These are phyloP conservation scores for Pigoraptor vietnamica DNA, from an alignment of 78 protist species.

Conservation along the genomic window DNA sequence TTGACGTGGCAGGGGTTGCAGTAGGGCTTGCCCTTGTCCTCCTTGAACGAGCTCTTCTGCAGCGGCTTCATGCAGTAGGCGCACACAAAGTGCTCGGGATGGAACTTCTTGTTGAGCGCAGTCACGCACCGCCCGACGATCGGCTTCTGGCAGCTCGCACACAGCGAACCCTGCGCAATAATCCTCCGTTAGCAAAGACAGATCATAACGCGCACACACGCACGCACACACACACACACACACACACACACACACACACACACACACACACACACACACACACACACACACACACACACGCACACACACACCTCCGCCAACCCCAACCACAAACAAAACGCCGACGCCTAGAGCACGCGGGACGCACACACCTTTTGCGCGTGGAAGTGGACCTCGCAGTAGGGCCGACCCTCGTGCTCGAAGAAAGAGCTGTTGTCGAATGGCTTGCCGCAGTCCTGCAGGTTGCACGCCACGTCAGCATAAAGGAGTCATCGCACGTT, in stretches of 20 bases:
- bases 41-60: neutral
- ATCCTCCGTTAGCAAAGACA: neutral
- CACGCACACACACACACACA: too few relatives aligned
- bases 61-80: slow-evolving; percentile 28
- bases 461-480: too few relatives aligned
- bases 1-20: slow-evolving; percentile 19
- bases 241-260: neutral
- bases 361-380: neutral
- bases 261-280: too few relatives aligned
- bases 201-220: too few relatives aligned
- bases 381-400: slow-evolving; percentile 33
- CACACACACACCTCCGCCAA: too few relatives aligned
- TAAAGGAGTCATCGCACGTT: neutral
- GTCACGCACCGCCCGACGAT: slow-evolving; percentile 36
- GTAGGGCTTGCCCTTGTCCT: neutral
- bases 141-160: slow-evolving; percentile 30
- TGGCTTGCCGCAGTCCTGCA: neutral
- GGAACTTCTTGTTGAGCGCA: slow-evolving; percentile 27
- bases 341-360: too few relatives aligned
- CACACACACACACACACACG: too few relatives aligned
- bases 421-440: slow-evolving; percentile 11
- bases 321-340: too few relatives aligned
- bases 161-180: slow-evolving; percentile 19
- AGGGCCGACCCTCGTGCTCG: slow-evolving; percentile 31
- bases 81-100: slow-evolving; percentile 55